Conservation (phyloP, 306 rosid genomes). For the Myrica gale region DNA sequence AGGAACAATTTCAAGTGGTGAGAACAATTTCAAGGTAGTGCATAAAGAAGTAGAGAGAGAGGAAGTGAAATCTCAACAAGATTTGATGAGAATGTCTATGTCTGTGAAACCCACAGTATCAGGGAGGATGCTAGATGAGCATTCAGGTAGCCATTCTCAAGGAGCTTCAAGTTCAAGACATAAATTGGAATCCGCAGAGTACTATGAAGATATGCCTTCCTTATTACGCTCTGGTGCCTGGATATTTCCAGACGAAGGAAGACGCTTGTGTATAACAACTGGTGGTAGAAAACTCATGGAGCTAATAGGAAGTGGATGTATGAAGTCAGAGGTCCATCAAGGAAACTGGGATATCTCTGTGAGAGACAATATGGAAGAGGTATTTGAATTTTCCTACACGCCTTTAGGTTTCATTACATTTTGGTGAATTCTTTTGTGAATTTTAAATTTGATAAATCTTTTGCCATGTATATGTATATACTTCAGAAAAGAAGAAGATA, state of each 20-base stretch:
- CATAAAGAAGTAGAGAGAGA: slow-evolving; percentile 26
- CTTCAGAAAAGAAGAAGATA: background rate
- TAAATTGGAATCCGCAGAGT: slow-evolving; percentile 24
- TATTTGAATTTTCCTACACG: slow-evolving; percentile 24
- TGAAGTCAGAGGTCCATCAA: slow-evolving; percentile 32
- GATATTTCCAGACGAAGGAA: slow-evolving; percentile 53
- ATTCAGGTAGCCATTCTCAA: slow-evolving; percentile 27
- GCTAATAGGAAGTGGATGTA: slow-evolving; percentile 30
- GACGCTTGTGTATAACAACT: slow-evolving; percentile 51
- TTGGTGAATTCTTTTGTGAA: background rate
- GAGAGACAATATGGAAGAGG: slow-evolving; percentile 45
- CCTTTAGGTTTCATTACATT: slow-evolving; percentile 16
- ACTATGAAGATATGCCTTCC: slow-evolving; percentile 21
- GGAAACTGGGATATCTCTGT: slow-evolving; percentile 30
- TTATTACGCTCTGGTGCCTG: slow-evolving; percentile 44
- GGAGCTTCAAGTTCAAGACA: slow-evolving; percentile 34
- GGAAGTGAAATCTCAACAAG: slow-evolving; percentile 33
- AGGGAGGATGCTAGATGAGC: slow-evolving; percentile 27
- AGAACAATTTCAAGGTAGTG: slow-evolving; percentile 25
- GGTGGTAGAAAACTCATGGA: slow-evolving; percentile 43
- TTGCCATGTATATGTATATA: background rate
- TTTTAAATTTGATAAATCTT: background rate
- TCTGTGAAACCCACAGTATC: slow-evolving; percentile 28
- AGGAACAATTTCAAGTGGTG: slow-evolving; percentile 20
- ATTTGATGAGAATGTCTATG: slow-evolving; percentile 24